Evolutionary conservation across 2,329 filamentous ascomycete species (phyloP).

Genomic region (Calonectria ilicicola): DNA sequence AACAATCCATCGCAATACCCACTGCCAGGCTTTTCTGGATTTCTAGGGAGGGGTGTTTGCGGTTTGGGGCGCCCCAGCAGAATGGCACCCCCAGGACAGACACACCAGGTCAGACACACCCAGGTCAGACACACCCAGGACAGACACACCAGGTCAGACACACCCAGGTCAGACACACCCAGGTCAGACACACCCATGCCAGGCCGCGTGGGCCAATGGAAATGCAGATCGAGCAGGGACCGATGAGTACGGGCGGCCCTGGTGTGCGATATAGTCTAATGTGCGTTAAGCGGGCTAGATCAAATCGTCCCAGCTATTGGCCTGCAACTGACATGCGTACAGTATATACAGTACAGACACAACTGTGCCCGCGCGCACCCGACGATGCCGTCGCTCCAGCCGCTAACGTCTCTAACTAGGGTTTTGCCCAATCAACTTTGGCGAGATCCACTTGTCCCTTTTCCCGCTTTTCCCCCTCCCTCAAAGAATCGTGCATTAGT

Average conservation of each 20-base stretch:
- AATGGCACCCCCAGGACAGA: slow-evolving; percentile 37
- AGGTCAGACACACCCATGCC: too few relatives aligned
- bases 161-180: too few relatives aligned
- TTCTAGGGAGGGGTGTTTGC: neutral
- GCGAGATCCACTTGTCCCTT: too few relatives aligned
- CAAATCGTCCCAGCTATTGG: slow-evolving; percentile 25
- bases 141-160: too few relatives aligned
- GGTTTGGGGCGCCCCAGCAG: slow-evolving; percentile 29
- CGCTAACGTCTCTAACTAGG: neutral
- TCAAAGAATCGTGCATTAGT: too few relatives aligned
- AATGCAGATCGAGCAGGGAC: slow-evolving; percentile 33
- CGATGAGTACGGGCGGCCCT: slow-evolving; percentile 34
- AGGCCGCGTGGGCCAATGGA: slow-evolving; percentile 31
- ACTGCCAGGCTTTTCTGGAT: slow-evolving; percentile 8
- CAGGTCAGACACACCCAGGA: too few relatives aligned
- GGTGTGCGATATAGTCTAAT: slow-evolving; percentile 39
- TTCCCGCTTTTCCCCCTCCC: too few relatives aligned
- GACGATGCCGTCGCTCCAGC: slow-evolving; percentile 12
- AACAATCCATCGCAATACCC: slow-evolving; percentile 6
- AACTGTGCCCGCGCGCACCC: slow-evolving; percentile 12
- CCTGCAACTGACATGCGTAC: neutral
- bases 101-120: too few relatives aligned
- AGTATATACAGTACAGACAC: neutral
- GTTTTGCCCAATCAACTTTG: neutral
- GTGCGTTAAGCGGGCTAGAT: slow-evolving; percentile 30